Evolutionary conservation across 306 rosid genomes (phyloP).

Genomic region (Trifolium repens): DNA sequence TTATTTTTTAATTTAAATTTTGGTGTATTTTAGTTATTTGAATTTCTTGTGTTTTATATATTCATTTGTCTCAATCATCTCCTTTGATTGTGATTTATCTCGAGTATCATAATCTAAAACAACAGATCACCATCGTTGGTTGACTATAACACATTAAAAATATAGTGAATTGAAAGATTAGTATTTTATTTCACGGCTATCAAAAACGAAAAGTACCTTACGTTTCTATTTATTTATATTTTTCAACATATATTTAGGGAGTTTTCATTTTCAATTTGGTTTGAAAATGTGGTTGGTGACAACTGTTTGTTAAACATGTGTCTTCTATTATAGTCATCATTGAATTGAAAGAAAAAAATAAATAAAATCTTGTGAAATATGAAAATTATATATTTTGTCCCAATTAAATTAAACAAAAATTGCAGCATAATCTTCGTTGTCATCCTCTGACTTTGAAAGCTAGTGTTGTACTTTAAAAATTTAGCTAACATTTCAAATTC

Average conservation of each 20-base stretch:
- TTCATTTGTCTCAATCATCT: conserved; percentile 1
- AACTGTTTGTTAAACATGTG: conserved; percentile 14
- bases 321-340: no score
- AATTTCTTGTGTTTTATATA: not conserved
- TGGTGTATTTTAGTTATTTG: no score
- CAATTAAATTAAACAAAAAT: not conserved
- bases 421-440: conserved; percentile 7
- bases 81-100: not conserved
- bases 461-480: not conserved
- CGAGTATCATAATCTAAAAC: conserved; percentile 1
- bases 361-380: not conserved
- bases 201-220: not conserved
- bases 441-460: conserved; percentile 10
- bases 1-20: no score
- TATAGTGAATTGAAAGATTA: not conserved
- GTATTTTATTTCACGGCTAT: not conserved
- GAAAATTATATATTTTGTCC: not conserved
- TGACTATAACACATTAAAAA: not conserved
- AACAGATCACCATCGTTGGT: not conserved
- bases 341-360: not conserved
- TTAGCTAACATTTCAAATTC: not conserved
- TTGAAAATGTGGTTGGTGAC: conserved; percentile 13
- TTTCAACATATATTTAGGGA: not conserved
- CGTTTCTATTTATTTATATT: not conserved
- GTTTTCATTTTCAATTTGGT: conserved; percentile 20